Base-by-base conservation (phyloP, 257 asterid genomes). In the Handroanthus guayacan region DNA sequence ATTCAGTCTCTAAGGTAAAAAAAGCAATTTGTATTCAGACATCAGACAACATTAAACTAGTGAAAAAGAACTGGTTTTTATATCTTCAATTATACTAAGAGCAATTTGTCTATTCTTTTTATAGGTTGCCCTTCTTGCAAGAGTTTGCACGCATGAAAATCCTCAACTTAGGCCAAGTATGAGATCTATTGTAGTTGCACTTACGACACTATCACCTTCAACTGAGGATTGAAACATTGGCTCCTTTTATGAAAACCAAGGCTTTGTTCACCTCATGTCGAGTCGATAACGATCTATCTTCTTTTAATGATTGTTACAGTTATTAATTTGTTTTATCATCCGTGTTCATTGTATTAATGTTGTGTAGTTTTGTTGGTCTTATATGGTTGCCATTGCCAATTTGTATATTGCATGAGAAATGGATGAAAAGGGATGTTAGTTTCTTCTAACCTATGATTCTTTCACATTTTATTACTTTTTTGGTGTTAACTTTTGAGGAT, bases 181-280 rank as follows among this genome's bases (percentile, higher is more conserved):
- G 98, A 86, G 99, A 69, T 89, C 97, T 5, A 86, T 92, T 71
- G 99, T 92, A 17, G 96, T 92, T 37, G 93, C 97, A 20, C 82
- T 94, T 2, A 94, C 92, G 99, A 94, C 99, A 58, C 74, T 92
- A 0, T 92, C 97, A 44, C 91, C 99, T 63, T 82, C 96, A 34
- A 76, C 89, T 17, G 96, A 86, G 88, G 95, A 90, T 81, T 94
- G 99, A 95, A 94, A 92, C 72, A 85, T 92, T 57, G 96, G 90
- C 51, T 82, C 96, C 17, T 90, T 89, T 56, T 92, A 88, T 71
- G 91, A 92, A 75, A 89, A 90, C 75, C 96, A 88, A 57, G 97
- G 91, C 9, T 81, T 92, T 11, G 86, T 75, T 39, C 87, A 88
- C 74, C 93, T 90, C 0, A 84, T 92, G 88, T 85, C 97, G 5